Conservation (phyloP, 1,139 yeast species). For the Kluyveromyces marxianus region DNA sequence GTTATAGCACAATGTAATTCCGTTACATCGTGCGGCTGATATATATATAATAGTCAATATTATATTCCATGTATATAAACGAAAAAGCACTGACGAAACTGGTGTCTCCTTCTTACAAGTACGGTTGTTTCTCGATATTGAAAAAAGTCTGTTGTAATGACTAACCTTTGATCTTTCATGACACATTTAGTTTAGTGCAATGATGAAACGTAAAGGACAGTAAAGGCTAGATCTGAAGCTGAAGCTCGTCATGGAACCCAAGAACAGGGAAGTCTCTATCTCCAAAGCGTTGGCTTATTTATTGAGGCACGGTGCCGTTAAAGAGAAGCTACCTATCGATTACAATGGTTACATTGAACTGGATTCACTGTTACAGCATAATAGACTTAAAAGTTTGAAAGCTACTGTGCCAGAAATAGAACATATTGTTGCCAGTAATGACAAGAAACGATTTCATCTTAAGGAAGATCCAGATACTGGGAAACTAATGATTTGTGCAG, state of each 20-base stretch:
- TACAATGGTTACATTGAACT: constrained; percentile 58
- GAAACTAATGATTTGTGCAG: constrained; percentile 59
- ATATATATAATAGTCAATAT: no score
- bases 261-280: constrained; percentile 44
- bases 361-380: constrained; percentile 45
- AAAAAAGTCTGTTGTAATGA: no score
- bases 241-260: constrained; percentile 10
- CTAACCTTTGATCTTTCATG: no score
- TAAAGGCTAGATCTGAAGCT: no score
- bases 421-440: constrained; percentile 55
- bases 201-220: no score
- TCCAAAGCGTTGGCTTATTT: constrained; percentile 72
- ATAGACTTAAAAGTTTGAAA: constrained; percentile 48
- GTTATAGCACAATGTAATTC: no score
- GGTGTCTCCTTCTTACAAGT: no score
- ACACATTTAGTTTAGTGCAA: no score
- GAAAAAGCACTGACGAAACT: no score
- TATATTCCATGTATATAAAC: no score
- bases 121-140: no score
- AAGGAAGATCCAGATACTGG: constrained; percentile 23
- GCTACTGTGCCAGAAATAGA: constrained; percentile 51
- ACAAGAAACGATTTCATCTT: constrained; percentile 60
- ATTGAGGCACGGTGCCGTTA: constrained; percentile 77
- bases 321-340: constrained; percentile 60
- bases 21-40: no score